Evolutionary conservation across 768 basidiomycete species (phyloP).

Genomic region (Russula lepida): DNA sequence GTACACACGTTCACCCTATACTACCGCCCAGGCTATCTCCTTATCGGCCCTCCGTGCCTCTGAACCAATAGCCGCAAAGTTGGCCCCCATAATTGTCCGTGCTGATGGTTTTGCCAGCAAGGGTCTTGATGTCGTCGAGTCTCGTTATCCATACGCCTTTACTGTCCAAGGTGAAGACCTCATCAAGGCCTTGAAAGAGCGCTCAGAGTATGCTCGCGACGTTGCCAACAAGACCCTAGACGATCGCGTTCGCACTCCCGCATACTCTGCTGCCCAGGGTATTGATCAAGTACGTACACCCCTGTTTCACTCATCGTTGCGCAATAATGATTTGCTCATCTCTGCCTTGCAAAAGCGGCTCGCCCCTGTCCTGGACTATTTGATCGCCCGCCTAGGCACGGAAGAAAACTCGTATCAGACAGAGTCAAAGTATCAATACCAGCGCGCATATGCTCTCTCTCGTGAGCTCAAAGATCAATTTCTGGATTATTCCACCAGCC

Average conservation of each 20-base stretch:
- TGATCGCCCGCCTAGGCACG: slow-evolving; percentile 40
- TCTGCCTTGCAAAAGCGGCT: slow-evolving; percentile 39
- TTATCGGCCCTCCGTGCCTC: slow-evolving; percentile 35
- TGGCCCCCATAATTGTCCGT: slow-evolving; percentile 57
- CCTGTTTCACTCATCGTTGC: not conserved
- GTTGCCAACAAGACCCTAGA: slow-evolving; percentile 59
- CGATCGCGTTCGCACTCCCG: slow-evolving; percentile 55
- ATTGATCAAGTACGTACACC: slow-evolving; percentile 57
- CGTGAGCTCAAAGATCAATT: slow-evolving; percentile 55
- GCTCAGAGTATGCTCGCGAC: slow-evolving; percentile 45
- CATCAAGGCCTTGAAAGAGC: slow-evolving; percentile 46
- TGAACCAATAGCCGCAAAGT: slow-evolving; percentile 53
- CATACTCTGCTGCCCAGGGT: slow-evolving; percentile 50
- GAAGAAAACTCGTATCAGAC: slow-evolving; percentile 41
- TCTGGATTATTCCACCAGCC: slow-evolving; percentile 58
- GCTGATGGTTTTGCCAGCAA: slow-evolving; percentile 65
- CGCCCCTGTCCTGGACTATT: slow-evolving; percentile 65
- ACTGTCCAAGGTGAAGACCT: slow-evolving; percentile 66
- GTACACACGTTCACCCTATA: slow-evolving; percentile 57
- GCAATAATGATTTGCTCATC: slow-evolving; percentile 20
- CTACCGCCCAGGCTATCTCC: slow-evolving; percentile 54
- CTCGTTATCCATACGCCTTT: slow-evolving; percentile 71
- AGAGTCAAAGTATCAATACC: slow-evolving; percentile 66
- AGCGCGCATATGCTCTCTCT: slow-evolving; percentile 61
- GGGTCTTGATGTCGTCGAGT: slow-evolving; percentile 65